Evolutionary conservation across 83 land plant species (phyloP).

Genomic region (Picea engelmannii): DNA sequence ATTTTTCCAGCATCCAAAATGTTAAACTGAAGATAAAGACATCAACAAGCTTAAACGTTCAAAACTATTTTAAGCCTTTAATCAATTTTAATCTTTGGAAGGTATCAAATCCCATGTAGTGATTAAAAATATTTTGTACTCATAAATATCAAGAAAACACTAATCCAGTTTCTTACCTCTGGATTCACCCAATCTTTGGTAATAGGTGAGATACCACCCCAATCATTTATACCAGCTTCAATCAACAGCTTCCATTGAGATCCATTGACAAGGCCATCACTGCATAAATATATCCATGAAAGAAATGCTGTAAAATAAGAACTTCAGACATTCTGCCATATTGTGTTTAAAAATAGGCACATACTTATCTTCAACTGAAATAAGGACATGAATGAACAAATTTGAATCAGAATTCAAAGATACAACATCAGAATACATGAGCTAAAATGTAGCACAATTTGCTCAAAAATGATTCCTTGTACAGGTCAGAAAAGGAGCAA

Average conservation of each 20-base stretch:
- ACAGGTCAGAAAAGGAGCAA: neutral
- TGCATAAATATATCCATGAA: slow-evolving; percentile 16
- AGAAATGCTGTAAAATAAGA: neutral
- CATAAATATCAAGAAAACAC: neutral
- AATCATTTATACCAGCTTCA: slow-evolving; percentile 43
- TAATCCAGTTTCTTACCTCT: slow-evolving; percentile 22
- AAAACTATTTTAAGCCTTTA: neutral
- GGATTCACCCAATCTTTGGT: slow-evolving; percentile 57
- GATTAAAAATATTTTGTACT: neutral
- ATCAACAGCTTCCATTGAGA: slow-evolving; percentile 37
- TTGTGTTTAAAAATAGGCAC: neutral
- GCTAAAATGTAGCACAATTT: neutral
- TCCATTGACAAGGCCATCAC: slow-evolving; percentile 13
- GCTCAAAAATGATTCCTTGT: neutral
- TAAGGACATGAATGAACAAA: neutral
- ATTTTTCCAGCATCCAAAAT: neutral
- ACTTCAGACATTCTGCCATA: too few relatives aligned
- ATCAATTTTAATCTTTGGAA: neutral
- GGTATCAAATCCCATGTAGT: neutral
- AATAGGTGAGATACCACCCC: slow-evolving; percentile 50
- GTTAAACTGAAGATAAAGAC: neutral
- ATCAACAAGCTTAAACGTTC: neutral
- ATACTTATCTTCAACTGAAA: neutral
- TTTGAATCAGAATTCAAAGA: neutral
- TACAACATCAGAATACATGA: neutral